phyloP scores from a whole-genome alignment of 257 asterid species.

The Gentiana dahurica region DNA sequence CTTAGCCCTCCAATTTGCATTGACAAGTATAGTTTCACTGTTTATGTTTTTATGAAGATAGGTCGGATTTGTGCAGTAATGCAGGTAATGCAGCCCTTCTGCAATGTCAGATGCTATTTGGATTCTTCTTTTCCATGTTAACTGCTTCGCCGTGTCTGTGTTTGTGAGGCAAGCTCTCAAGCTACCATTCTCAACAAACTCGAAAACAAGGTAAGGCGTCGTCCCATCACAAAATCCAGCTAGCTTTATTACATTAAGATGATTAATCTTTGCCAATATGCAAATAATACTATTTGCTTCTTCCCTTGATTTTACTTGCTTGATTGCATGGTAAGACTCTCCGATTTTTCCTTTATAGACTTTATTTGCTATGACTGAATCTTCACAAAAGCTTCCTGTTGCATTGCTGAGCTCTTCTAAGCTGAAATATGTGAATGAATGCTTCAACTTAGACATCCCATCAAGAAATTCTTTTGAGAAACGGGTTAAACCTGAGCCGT shows the following conservation, averaged over 20 bases:
- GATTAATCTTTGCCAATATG: constrained; percentile 19
- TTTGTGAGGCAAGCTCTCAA: constrained; percentile 13
- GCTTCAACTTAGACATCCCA: constrained; percentile 16
- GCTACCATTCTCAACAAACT: constrained; percentile 12
- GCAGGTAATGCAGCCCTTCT: constrained; percentile 20
- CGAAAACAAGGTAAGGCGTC: constrained; percentile 12
- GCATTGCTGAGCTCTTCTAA: constrained; percentile 14
- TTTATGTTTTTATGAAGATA: constrained; percentile 18
- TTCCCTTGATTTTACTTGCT: constrained; percentile 15
- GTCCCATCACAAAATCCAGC: constrained; percentile 17
- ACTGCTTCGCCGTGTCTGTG: constrained; percentile 9
- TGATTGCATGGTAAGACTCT: constrained; percentile 4
- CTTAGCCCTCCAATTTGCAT: constrained; percentile 14
- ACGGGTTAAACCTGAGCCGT: neutral
- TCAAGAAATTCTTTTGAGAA: constrained; percentile 14
- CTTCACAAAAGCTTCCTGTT: constrained; percentile 10
- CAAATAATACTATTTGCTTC: constrained; percentile 9
- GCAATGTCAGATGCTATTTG: constrained; percentile 20
- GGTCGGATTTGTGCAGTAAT: constrained; percentile 17
- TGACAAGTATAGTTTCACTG: constrained; percentile 10
- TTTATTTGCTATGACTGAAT: constrained; percentile 1
- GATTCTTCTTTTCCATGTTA: constrained; percentile 12
- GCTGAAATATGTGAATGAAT: constrained; percentile 8
- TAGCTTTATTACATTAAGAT: constrained; percentile 16
- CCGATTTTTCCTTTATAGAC: constrained; percentile 15